Evolutionary conservation across 225 moss, liverwort and hornwort species (phyloP), one percentile per base, ranked within the genome.

Genomic region (Bryum argenteum): DNA sequence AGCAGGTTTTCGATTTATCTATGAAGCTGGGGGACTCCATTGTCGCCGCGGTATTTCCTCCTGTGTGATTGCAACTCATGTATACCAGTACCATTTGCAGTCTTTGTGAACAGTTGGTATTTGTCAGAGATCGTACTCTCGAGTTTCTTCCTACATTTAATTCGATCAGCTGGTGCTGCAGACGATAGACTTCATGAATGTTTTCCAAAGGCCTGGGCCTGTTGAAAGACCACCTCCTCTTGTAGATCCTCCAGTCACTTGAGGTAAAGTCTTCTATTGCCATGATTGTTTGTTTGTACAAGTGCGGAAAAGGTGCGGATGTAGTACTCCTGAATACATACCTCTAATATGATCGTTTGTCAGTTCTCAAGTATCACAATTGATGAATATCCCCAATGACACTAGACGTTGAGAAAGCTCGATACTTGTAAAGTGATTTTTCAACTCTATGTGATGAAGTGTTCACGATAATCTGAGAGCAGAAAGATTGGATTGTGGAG

Each of bases 1-100:
- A 82, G 75, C 74, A 83, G 18, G 51, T 83, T 37, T 82, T 86
- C 71, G 83, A 83, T 20, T 68, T 80, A 69, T 79, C 79, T 6
- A 76, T 86, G 74, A 80, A 64, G 60, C 71, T 86, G 40, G 83
- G 82, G 21, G 86, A 83, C 33, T 73, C 82, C 18, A 86, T 86
- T 58, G 80, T 86, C 71, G 59, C 51, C 20, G 79, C 80, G 77
- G 82, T 86, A 86, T 37, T 24, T 73, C 10, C 48, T 51, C 9
- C 4, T 39, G 18, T 53, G 23, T 72, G 22, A 17, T 51, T 51
- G 9, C 33, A 33, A 33, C 33, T 19, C 2, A 28, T 58, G 11
- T 1, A 17, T 44, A 14, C 37, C 71, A 41, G 12, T 54, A 5
- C 8, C 20, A 41, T 50, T 56, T 17, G 0, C 8, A 47, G 8